phyloP scores from a whole-genome alignment of 805 yeast genomes.

The Maudiozyma saulgeensis region DNA sequence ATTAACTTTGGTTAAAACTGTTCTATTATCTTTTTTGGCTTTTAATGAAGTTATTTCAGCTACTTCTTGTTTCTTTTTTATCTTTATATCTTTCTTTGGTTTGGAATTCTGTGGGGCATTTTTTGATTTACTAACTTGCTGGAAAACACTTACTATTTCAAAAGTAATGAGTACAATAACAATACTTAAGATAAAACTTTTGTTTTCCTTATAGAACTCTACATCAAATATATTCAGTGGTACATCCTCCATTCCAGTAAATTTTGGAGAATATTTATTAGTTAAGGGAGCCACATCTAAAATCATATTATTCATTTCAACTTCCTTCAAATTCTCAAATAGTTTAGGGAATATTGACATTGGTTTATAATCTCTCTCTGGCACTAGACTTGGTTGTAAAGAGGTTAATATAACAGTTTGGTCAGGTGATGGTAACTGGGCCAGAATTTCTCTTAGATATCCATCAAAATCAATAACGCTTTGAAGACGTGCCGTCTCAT shows the following conservation, averaged over 20 bases:
- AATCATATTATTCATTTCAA: conserved; percentile 43
- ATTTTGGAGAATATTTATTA: conserved; percentile 28
- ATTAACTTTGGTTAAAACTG: too few relatives aligned
- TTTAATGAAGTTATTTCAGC: too few relatives aligned
- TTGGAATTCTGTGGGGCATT: too few relatives aligned
- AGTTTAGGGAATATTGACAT: conserved; percentile 3
- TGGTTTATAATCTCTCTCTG: conserved; percentile 6
- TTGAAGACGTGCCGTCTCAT: conserved; percentile 24
- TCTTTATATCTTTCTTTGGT: too few relatives aligned
- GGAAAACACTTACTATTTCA: not conserved
- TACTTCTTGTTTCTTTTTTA: too few relatives aligned
- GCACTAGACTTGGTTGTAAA: conserved; percentile 11
- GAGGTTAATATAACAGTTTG: conserved; percentile 53
- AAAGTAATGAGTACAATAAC: conserved; percentile 12
- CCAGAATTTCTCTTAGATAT: conserved; percentile 44
- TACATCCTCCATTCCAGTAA: conserved; percentile 7
- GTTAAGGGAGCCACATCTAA: conserved; percentile 24
- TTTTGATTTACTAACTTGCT: too few relatives aligned
- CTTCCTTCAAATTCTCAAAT: conserved; percentile 23
- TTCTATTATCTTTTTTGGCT: too few relatives aligned
- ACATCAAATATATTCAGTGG: conserved; percentile 18
- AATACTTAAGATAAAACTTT: conserved; percentile 11
- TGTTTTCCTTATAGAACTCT: conserved; percentile 17
- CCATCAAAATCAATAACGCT: conserved; percentile 37
- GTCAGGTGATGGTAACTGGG: conserved; percentile 67